These are phyloP conservation scores for Ceratobasidium sp. DNA, from an alignment of 1,284 basidiomycete genomes.

Conservation along the genomic window DNA sequence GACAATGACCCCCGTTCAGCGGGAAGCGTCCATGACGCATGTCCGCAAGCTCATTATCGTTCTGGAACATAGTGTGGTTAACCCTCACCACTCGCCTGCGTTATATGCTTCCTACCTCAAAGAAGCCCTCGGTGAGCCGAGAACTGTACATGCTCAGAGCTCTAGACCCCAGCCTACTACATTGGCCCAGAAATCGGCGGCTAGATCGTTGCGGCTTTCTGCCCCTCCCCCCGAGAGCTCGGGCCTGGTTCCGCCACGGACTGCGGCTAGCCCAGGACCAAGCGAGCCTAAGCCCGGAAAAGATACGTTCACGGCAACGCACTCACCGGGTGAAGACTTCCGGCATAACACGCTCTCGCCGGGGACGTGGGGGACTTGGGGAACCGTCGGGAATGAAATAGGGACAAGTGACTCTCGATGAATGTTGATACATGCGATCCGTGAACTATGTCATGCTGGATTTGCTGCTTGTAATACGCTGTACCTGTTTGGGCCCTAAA, in stretches of 20 bases:
- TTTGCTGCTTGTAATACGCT: too few species aligned
- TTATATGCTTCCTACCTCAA: slow-evolving; percentile 30
- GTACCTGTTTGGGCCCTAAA: too few species aligned
- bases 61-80: slow-evolving; percentile 19
- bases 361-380: slow-evolving; percentile 40
- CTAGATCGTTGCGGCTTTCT: background rate
- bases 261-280: slow-evolving; percentile 4
- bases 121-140: slow-evolving; percentile 13
- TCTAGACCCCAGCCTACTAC: background rate
- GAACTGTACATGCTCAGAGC: background rate
- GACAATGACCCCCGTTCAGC: slow-evolving; percentile 27
- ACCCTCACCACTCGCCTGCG: slow-evolving; percentile 25
- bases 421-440: too few species aligned
- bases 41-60: slow-evolving; percentile 22
- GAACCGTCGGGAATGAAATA: background rate
- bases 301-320: slow-evolving; percentile 31
- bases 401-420: background rate
- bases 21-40: slow-evolving; percentile 4
- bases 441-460: too few species aligned
- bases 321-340: slow-evolving; percentile 23
- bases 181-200: background rate
- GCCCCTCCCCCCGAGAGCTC: background rate
- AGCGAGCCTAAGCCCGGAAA: background rate
- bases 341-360: slow-evolving; percentile 37
- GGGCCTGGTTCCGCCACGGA: background rate